A percentile compares a stretch with the other conserved stretches of the same genome.
These are phyloP conservation scores for Pleurotus tuoliensis DNA, from an alignment of 768 basidiomycete species.

Conservation along the genomic window DNA sequence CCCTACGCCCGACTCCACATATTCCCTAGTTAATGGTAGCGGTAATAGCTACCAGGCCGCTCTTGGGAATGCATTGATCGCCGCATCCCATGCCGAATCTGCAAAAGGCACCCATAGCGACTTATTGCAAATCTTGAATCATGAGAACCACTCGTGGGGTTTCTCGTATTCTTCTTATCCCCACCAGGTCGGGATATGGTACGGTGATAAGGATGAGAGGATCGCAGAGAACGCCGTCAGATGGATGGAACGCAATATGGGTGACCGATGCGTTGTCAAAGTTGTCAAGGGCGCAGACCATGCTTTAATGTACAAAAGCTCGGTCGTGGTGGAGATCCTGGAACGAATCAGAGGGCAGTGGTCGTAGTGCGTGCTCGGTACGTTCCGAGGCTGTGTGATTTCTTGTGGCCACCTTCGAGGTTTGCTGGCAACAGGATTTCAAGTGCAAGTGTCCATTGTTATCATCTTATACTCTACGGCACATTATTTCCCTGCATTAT, in stretches of 20 bases:
- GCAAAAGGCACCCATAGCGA: slow-evolving; percentile 89
- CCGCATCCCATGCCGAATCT: slow-evolving; percentile 94
- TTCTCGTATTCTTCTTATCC: slow-evolving; percentile 83
- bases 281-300: slow-evolving; percentile 90
- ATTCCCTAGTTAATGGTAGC: slow-evolving; percentile 28
- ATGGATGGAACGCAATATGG: slow-evolving; percentile 90
- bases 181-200: slow-evolving; percentile 81
- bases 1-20: slow-evolving; percentile 43
- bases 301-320: slow-evolving; percentile 88
- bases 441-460: neutral
- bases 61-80: slow-evolving; percentile 86
- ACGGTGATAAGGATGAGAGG: slow-evolving; percentile 90
- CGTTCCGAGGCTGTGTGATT: neutral
- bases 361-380: slow-evolving; percentile 15
- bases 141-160: slow-evolving; percentile 85
- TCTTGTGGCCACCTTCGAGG: neutral
- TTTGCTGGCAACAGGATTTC: neutral
- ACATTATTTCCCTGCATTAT: neutral
- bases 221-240: slow-evolving; percentile 87
- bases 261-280: slow-evolving; percentile 70
- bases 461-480: neutral
- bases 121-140: slow-evolving; percentile 87
- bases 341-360: slow-evolving; percentile 64
- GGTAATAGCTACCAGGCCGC: slow-evolving; percentile 55
- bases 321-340: slow-evolving; percentile 81